Evolutionary conservation across 1,139 yeast genomes (phyloP).

Genomic region (Saccharomycopsis crataegensis): DNA sequence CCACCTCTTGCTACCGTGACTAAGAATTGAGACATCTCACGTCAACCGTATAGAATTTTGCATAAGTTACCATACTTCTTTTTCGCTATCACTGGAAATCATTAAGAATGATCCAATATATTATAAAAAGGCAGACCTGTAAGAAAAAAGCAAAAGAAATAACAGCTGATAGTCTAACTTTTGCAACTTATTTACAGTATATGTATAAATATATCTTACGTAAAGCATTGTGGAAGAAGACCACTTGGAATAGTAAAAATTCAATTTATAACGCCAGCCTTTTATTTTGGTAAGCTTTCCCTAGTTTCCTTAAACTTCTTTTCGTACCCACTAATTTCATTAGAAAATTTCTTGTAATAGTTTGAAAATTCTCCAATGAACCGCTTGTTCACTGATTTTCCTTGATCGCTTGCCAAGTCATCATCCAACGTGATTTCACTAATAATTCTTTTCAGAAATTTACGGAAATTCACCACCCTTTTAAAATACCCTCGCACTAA

Average conservation of each 20-base stretch:
- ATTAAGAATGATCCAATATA: too few relatives aligned
- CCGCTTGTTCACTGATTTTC: neutral
- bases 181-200: too few relatives aligned
- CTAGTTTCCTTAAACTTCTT: neutral
- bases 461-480: neutral
- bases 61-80: too few relatives aligned
- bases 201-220: too few relatives aligned
- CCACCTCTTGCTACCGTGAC: conserved; percentile 17
- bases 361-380: neutral
- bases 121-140: too few relatives aligned
- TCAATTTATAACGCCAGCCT: neutral
- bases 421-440: neutral
- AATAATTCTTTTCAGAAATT: neutral
- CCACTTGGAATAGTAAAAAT: too few relatives aligned
- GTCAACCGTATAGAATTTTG: too few relatives aligned
- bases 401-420: neutral
- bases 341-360: neutral
- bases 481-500: neutral
- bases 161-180: too few relatives aligned
- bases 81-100: too few relatives aligned
- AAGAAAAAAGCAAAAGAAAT: too few relatives aligned
- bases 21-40: conserved; percentile 1
- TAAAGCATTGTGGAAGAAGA: too few relatives aligned
- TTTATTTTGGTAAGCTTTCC: neutral
- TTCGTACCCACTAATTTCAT: neutral